Evolutionary conservation across 2,329 filamentous ascomycete genomes (phyloP), one percentile per base, ranked within the genome.

Genomic region (Ophiostoma sp.): DNA sequence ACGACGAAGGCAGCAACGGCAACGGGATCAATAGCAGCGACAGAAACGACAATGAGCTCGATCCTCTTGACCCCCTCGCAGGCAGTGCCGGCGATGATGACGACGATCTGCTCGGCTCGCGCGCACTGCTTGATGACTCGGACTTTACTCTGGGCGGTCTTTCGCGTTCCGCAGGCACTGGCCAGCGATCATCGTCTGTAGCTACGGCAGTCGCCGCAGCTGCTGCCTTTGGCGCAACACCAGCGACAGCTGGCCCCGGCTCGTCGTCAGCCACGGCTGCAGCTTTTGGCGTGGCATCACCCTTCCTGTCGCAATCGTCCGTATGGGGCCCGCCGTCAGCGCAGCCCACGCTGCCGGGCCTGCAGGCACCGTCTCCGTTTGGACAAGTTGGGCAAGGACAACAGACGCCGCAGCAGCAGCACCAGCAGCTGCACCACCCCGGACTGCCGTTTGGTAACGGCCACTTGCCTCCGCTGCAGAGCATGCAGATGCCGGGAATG

Each of bases 51-150:
- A 65, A 39, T 23, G 35, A 27, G 1, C 52, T 57, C 62, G 33
- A 35, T n/a, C 13, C 33, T 20, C 17, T n/a, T 6, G 60, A 64
- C 5, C 31, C 31, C 4, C 31, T 35, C 20, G 7, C n/a, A 10
- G 60, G 7, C 31, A 31, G 41, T 13, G 39, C 23, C 54, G 54
- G 35, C 4, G 65, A 27, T 27, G 36, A 48, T 23, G 66, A 67
- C 27, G 66, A 52, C 23, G 41, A 67, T 72, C 93, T 95, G 75
- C 84, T 99, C 35, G 95, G 95, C 17, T 98, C 94, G 79, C 94
- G 93, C 75, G 95, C 93, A 17, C 83, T 99, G 15, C 83, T 98
- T 67, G 90, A 90, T 72, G 93, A 96, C 76, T 44, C 36, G 65
- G 65, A 67, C 62, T 39, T 65, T 39, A 23, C 35, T 3, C 62